Percentiles rank a stretch among this genome's conserved stretches.
Conservation (phyloP, 352 stramenopile genomes). For the Pythium insidiosum region DNA sequence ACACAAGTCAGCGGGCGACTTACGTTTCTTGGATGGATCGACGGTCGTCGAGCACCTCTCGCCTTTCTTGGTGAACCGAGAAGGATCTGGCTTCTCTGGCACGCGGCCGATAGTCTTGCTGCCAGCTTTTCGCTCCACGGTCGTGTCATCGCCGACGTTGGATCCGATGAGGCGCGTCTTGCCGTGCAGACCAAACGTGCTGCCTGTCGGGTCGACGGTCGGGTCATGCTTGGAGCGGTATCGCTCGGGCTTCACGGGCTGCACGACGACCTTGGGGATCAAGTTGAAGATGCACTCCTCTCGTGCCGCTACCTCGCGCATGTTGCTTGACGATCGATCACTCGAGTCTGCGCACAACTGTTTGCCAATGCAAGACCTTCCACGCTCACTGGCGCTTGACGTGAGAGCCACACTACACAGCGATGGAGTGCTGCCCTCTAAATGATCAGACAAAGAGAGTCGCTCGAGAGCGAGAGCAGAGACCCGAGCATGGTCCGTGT, state of each 20-base stretch:
- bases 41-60: constrained; percentile 40
- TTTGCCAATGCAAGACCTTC: too few species aligned
- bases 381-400: too few species aligned
- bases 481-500: too few species aligned
- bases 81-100: constrained; percentile 53
- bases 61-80: constrained; percentile 64
- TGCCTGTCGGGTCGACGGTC: constrained; percentile 71
- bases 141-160: constrained; percentile 44
- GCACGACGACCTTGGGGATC: constrained; percentile 65
- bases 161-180: constrained; percentile 61
- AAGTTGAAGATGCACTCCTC: constrained; percentile 91
- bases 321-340: too few species aligned
- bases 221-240: constrained; percentile 88
- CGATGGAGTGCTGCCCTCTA: too few species aligned
- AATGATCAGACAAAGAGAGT: too few species aligned
- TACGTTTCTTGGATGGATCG: constrained; percentile 42
- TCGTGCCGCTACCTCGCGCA: too few species aligned
- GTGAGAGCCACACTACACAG: too few species aligned
- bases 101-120: constrained; percentile 59
- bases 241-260: constrained; percentile 69
- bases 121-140: constrained; percentile 34
- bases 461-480: too few species aligned
- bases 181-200: constrained; percentile 78
- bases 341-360: too few species aligned
- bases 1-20: constrained; percentile 16